Percentiles rank a stretch among this genome's conserved stretches.
Evolutionary conservation across 2,329 filamentous ascomycete genomes (phyloP).

Genomic region (Cladosporium austrohemisphaericum): DNA sequence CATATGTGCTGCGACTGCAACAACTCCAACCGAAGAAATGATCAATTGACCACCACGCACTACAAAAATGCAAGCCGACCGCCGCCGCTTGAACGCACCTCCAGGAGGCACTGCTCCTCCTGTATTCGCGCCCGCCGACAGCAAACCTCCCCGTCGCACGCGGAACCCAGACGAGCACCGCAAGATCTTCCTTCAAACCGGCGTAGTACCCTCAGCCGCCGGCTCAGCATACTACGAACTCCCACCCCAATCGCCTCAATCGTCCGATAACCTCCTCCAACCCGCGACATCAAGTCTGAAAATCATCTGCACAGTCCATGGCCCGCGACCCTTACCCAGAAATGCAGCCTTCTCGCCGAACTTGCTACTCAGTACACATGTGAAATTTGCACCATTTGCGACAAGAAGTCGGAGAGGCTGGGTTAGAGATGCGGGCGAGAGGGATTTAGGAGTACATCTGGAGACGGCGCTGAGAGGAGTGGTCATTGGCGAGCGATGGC

Average conservation of each 20-base stretch:
- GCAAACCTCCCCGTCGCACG: constrained; percentile 47
- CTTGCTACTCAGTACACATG: constrained; percentile 83
- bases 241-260: constrained; percentile 39
- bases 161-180: constrained; percentile 69
- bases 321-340: constrained; percentile 82
- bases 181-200: constrained; percentile 88
- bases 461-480: constrained; percentile 86
- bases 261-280: constrained; percentile 33
- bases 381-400: constrained; percentile 96
- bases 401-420: constrained; percentile 79
- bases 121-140: constrained; percentile 57
- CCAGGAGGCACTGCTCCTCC: constrained; percentile 71
- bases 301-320: constrained; percentile 88
- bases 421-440: constrained; percentile 77
- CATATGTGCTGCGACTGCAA: neutral
- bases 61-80: constrained; percentile 58
- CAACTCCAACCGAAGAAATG: neutral
- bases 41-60: neutral
- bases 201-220: constrained; percentile 86
- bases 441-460: constrained; percentile 84
- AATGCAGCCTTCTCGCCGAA: constrained; percentile 90
- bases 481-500: constrained; percentile 91
- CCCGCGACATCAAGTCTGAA: constrained; percentile 69
- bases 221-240: constrained; percentile 82
- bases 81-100: constrained; percentile 86